These are phyloP conservation scores for Boletus rex-veris DNA, from an alignment of 768 basidiomycete genomes.

Conservation along the genomic window DNA sequence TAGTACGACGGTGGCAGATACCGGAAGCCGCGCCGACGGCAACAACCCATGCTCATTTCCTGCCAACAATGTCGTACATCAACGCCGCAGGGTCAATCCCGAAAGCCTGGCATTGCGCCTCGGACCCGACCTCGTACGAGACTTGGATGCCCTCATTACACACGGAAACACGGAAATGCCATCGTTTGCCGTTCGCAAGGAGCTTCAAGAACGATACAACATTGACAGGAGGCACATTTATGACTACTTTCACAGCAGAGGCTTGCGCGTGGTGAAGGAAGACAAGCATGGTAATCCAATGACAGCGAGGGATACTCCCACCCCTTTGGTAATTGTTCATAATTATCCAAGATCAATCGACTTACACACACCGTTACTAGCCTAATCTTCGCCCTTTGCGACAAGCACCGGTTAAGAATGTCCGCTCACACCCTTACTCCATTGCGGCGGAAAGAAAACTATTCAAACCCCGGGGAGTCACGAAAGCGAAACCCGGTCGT, in stretches of 20 bases:
- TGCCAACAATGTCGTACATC: constrained; percentile 15
- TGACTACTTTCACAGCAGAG: constrained; percentile 70
- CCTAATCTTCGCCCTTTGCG: constrained; percentile 32
- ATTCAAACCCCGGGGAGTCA: constrained; percentile 26
- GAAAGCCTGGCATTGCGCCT: constrained; percentile 65
- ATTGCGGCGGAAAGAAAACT: constrained; percentile 13
- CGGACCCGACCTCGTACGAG: constrained; percentile 61
- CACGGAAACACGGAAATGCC: constrained; percentile 75
- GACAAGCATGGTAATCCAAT: constrained; percentile 56
- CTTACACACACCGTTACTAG: constrained; percentile 14
- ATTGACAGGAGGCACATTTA: constrained; percentile 75
- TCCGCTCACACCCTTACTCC: constrained; percentile 19
- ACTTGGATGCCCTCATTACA: constrained; percentile 67
- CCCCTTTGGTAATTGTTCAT: constrained; percentile 20
- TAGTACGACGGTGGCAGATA: constrained; percentile 6
- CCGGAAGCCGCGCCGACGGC: constrained; percentile 8
- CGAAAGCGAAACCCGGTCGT: constrained; percentile 31
- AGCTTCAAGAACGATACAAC: constrained; percentile 65
- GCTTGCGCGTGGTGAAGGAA: constrained; percentile 61
- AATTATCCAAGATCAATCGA: constrained; percentile 12
- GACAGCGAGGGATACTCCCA: constrained; percentile 17
- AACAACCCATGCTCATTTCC: neutral
- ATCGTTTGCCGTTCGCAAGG: constrained; percentile 63
- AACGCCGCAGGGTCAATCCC: constrained; percentile 57
- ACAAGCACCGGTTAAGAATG: constrained; percentile 22